Base-by-base conservation (phyloP, 2,329 filamentous ascomycete genomes). In the Talaromyces sp. region DNA sequence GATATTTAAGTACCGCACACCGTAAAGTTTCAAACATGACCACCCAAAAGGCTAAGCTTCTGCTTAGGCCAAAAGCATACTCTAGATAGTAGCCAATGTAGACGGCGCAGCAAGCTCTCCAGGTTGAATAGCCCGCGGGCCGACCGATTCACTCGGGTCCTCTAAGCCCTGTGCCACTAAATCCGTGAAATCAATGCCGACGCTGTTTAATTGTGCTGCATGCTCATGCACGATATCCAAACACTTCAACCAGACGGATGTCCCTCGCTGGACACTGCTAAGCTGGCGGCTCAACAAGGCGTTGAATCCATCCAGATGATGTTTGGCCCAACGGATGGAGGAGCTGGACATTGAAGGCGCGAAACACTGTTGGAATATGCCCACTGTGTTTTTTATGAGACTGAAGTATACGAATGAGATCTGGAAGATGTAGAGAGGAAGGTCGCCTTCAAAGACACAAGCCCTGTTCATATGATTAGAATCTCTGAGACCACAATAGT, bases 271-370 rank as follows among this genome's bases (percentile, higher is more conserved):
- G 2, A 94, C 89, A 68, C 89, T 91, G 74, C 91, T 95, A 56
- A 99, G 78, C 74, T 97, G 94, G 54, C 93, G 81, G 32, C 82
- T 85, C 33, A 99, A 79, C 46, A 94, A 86, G 41, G 81, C 81
- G 65, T 97, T 97, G 78, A 97, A 97, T 2, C 86, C 86, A 64
- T 97, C 92, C 1, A 97, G 86, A 69, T 96, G 87, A 64, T 94
- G 88, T 73, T 97, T 97, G n/a, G 91, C 92, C 94, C 94, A 99
- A 69, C 93, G 95, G 65, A 99, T 93, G 64, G 91, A 96, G 0
- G 92, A 91, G 65, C 91, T 96, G 82, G 94, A 95, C 78, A 94
- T 90, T 13, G 86, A 80, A 22, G 90, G 82, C 10, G 91, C 87
- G 69, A 97, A 97, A 70, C 91, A 96, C 48, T 76, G 74, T 78